Base-by-base conservation (phyloP, 1,284 basidiomycete species). In the Sanghuangporus weigelae region DNA sequence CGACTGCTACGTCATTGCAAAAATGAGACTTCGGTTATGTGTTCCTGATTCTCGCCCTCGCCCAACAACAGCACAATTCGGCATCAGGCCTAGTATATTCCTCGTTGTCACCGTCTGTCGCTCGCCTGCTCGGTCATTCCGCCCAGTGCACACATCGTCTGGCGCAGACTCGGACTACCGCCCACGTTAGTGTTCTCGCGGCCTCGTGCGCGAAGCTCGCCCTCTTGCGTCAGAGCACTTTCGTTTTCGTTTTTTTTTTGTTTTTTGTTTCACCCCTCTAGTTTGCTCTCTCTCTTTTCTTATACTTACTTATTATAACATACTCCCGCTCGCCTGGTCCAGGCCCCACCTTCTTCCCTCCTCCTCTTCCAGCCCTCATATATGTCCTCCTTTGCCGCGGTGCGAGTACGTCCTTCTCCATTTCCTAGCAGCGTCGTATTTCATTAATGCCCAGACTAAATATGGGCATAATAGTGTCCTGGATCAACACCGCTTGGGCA, bases 401-500 rank as follows among this genome's bases (percentile, higher is more conserved):
- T 44, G 42, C 57, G 60, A 65, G 64, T 65, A 50, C 46, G 60
- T 62, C 60, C 44, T 42, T 53, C 57, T 40, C 50, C 44, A 42
- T n/a, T 42, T 2, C 56, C 40, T 36, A 16, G 40, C 57, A 8
- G 16, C 11, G n/a, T 10, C 11, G 46, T 31, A 53, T n/a, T 57
- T 62, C 40, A 62, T 63, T 23, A 51, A 54, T 39, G 21, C 35
- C 8, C 56, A 42, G 46, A 35, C 64, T 59, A 53, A 61, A 64
- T 58, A 65, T 65, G 64, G 64, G 64, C 60, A 65, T 65, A 38
- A 16, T 65, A 65, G 64, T 65, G 64, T 65, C 64, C 61, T 65
- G 64, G 64, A 59, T 65, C 55, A 54, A 57, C 36, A 26, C 51
- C 19, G 46, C 49, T 65, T 62, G 53, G 63, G 19, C 60, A 38